A percentile compares a stretch with the other conserved stretches of the same genome.
Conservation (phyloP, 2,329 filamentous ascomycete genomes). For the Lasiodiplodia citricola region DNA sequence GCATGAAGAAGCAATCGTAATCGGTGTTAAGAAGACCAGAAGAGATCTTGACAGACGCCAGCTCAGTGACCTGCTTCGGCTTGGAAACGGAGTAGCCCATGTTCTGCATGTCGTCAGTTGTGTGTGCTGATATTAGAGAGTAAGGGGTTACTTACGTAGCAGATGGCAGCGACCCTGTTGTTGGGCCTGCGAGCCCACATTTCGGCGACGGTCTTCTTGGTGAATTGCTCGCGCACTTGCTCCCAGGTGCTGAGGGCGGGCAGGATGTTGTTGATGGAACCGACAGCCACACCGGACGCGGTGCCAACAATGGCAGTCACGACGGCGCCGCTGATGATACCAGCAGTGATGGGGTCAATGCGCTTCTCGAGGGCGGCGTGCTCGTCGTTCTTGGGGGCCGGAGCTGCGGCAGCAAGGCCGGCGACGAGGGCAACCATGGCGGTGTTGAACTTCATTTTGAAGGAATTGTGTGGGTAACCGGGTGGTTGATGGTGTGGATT, state of each 20-base stretch:
- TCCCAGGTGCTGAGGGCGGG: not conserved
- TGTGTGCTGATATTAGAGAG: not conserved
- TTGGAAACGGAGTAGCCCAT: conserved; percentile 6
- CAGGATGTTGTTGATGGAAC: not conserved
- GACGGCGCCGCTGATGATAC: not conserved
- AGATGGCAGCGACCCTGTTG: not conserved
- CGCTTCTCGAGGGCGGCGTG: not conserved
- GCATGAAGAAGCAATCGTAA: conserved; percentile 7
- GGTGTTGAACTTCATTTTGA: not conserved
- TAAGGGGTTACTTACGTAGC: not conserved
- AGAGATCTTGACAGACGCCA: not conserved
- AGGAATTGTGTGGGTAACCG: not conserved
- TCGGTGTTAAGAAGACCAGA: not conserved
- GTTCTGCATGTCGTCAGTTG: not conserved
- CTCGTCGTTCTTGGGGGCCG: not conserved
- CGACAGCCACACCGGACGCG: not conserved
- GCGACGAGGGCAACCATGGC: not conserved
- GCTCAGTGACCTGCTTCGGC: not conserved
- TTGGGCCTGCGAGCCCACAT: not conserved
- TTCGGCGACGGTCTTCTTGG: not conserved
- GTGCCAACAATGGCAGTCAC: conserved; percentile 1
- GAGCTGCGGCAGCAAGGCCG: not conserved
- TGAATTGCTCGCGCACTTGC: conserved; percentile 7
- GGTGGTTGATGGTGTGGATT: not conserved
- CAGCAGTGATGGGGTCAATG: not conserved